Evolutionary conservation across 1,284 basidiomycete species (phyloP).

Genomic region (Singerocomus inundabilis): DNA sequence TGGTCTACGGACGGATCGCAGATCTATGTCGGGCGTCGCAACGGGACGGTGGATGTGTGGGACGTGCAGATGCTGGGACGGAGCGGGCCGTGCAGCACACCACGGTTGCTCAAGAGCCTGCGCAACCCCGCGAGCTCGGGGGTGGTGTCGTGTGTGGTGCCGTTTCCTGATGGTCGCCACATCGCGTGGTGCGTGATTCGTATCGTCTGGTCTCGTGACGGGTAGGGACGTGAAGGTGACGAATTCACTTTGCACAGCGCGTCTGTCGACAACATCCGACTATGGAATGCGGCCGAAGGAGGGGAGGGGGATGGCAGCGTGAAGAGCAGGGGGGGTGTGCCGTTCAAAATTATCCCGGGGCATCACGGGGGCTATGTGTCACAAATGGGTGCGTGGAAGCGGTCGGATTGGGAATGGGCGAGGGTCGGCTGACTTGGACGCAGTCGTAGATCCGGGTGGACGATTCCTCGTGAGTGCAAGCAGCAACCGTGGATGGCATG

Average conservation of each 20-base stretch:
- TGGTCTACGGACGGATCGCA: conserved; percentile 90
- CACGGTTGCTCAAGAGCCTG: conserved; percentile 76
- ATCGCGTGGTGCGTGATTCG: conserved; percentile 71
- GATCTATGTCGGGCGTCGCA: conserved; percentile 89
- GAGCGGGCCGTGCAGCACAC: conserved; percentile 58
- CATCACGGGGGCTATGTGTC: conserved; percentile 95
- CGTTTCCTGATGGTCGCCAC: conserved; percentile 89
- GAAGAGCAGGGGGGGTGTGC: conserved; percentile 62
- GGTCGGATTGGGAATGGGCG: conserved; percentile 5
- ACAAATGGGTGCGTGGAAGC: conserved; percentile 69
- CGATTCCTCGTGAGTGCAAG: conserved; percentile 89
- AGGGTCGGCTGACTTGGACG: conserved; percentile 22
- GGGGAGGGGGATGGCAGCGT: conserved; percentile 61
- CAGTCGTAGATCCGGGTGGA: conserved; percentile 85
- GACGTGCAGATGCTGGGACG: conserved; percentile 77
- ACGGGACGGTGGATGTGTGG: conserved; percentile 92
- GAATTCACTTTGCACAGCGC: conserved; percentile 52
- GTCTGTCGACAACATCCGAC: conserved; percentile 88
- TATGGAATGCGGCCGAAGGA: conserved; percentile 89
- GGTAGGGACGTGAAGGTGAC: conserved; percentile 23
- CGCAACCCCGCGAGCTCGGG: conserved; percentile 89
- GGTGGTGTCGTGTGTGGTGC: conserved; percentile 85
- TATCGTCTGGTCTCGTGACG: conserved; percentile 15
- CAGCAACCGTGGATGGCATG: conserved; percentile 94
- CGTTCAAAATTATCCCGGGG: conserved; percentile 95